Conservation (phyloP, 495 filamentous ascomycete species). For the Neohortaea acidophila region DNA sequence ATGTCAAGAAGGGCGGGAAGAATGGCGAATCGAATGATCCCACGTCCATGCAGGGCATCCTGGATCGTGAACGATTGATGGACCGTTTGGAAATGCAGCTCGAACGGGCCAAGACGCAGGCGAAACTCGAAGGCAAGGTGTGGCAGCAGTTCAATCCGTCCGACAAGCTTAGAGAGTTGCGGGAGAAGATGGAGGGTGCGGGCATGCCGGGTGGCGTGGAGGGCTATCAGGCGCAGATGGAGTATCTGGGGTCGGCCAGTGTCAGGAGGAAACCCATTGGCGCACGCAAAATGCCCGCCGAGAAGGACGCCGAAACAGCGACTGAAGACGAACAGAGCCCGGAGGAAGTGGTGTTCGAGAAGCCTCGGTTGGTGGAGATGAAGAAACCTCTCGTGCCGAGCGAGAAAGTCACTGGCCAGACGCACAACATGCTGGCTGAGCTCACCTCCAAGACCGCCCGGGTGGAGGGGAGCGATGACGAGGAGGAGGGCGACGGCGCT, state of each 20-base stretch:
- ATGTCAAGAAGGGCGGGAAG: conserved; percentile 43
- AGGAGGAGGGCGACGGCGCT: conserved; percentile 59
- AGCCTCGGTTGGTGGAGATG: conserved; percentile 29
- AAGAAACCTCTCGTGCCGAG: conserved; percentile 60
- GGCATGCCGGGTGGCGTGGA: conserved; percentile 28
- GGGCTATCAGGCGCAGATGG: conserved; percentile 23
- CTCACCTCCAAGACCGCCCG: conserved; percentile 62
- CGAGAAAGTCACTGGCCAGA: conserved; percentile 34
- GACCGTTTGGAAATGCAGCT: conserved; percentile 83
- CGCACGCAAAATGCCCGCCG: conserved; percentile 12
- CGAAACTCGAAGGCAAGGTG: conserved; percentile 88
- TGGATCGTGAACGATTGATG: conserved; percentile 86
- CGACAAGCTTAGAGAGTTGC: conserved; percentile 77
- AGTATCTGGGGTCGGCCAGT: conserved; percentile 11
- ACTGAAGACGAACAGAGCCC: conserved; percentile 27
- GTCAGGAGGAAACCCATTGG: conserved; percentile 21
- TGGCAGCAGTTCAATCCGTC: conserved; percentile 76
- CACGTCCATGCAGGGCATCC: conserved; percentile 73
- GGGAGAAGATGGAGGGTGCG: conserved; percentile 80
- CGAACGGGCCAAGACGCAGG: conserved; percentile 93
- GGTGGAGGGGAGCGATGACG: conserved; percentile 58
- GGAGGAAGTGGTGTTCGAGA: conserved; percentile 30
- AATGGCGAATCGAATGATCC: conserved; percentile 45
- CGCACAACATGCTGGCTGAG: conserved; percentile 62
- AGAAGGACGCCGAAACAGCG: conserved; percentile 30